Base-by-base conservation (phyloP, 2,329 filamentous ascomycete species). In the Cercospora nicotianae region DNA sequence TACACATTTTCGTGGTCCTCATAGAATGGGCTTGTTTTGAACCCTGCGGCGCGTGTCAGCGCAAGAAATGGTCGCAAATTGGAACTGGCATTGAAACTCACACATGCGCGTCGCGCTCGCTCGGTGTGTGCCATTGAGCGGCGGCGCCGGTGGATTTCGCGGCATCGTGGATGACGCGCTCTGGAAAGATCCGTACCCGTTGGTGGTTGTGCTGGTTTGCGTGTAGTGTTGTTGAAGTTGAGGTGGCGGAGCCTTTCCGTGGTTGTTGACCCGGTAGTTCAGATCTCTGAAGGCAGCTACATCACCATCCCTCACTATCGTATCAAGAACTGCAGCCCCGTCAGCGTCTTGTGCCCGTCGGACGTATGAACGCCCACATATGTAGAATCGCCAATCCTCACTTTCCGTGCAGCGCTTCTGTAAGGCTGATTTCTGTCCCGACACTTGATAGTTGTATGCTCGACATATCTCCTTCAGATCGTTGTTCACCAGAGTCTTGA, bases 1-100 rank as follows among this genome's bases (percentile, higher is more conserved):
- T 91, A 87, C 5, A 97, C 80, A 30, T 87, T 85, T 64, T 87
- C 83, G 57, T 89, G 78, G 33, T 94, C 84, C 10, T 87, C 87
- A 76, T 94, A 97, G 79, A 97, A 99, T 0, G 95, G 94, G 75
- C 93, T 97, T 3, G 88, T 79, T 75, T 92, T 94, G 81, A 91
- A 91, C 60, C 79, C 72, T 73, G 33, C 30, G 20, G 31, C 58
- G 45, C 55, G 39, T 61, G 26, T 60, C 60, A 63, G 51, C 26
- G 45, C 33, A 60, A 28, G 28, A 12, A 33, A 36, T n/a, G 20
- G 26, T 42, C 16, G 33, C 33, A 26, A 13, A 23, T 42, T 33
- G 36, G n/a, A 18, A 28, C 16, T 39, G 53, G 8, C n/a, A 23
- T 55, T 20, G 30, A 36, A 9, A 70, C 71, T 68, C 67, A 75